Evolutionary conservation across 1,139 yeast species (phyloP).

Genomic region (Saccharomycopsis crataegensis): DNA sequence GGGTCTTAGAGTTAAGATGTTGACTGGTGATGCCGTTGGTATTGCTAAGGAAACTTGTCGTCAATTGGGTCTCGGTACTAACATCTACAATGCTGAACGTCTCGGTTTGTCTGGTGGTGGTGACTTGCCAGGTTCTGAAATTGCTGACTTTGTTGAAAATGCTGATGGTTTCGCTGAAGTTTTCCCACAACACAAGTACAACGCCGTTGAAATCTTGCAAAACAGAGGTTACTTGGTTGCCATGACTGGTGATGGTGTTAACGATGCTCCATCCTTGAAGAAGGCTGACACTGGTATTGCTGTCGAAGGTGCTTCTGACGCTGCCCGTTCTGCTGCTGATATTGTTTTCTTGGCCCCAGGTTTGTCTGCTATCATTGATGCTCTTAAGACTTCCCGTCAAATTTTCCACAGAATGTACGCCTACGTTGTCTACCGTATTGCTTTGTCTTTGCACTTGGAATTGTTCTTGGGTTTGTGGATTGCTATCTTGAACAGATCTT

Average conservation of each 20-base stretch:
- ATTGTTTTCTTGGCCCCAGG: conserved; percentile 95
- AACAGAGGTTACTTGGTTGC: conserved; percentile 93
- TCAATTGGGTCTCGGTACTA: conserved; percentile 94
- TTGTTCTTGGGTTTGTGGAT: conserved; percentile 89
- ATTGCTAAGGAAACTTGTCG: conserved; percentile 98
- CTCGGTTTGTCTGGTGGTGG: conserved; percentile 95
- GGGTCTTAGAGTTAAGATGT: conserved; percentile 96
- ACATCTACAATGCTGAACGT: conserved; percentile 96
- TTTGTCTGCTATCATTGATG: conserved; percentile 91
- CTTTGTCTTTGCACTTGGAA: conserved; percentile 88
- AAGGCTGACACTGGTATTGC: conserved; percentile 97
- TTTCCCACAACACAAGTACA: conserved; percentile 94
- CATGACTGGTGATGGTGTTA: conserved; percentile 98
- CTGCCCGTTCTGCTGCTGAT: conserved; percentile 95
- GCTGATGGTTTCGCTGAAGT: conserved; percentile 98
- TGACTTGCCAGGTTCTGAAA: conserved; percentile 94
- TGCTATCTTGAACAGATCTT: conserved; percentile 79
- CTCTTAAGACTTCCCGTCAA: conserved; percentile 89
- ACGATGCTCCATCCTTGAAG: conserved; percentile 94
- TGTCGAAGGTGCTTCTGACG: conserved; percentile 95
- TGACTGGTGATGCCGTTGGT: conserved; percentile 99
- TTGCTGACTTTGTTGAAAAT: conserved; percentile 91
- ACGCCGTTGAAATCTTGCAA: conserved; percentile 84
- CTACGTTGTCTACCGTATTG: conserved; percentile 93
- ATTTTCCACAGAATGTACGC: conserved; percentile 99